phyloP scores from a whole-genome alignment of 2,329 filamentous ascomycete genomes.

The Sporothrix schenckii region DNA sequence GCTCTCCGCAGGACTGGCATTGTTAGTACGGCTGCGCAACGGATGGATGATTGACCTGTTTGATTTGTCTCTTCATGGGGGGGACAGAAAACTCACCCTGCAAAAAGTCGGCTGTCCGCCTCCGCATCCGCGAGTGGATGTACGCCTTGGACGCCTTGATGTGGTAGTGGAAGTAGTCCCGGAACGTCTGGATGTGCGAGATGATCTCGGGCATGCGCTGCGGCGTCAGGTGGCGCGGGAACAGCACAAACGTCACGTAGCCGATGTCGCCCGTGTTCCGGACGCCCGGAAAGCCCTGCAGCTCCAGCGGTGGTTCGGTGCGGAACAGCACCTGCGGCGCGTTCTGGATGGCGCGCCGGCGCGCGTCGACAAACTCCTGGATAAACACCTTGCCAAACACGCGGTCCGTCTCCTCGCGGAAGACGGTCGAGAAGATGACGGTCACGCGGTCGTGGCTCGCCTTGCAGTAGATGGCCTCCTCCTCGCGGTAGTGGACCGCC shows the following conservation, averaged over 20 bases:
- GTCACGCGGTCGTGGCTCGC: constrained; percentile 95
- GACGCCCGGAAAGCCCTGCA: constrained; percentile 85
- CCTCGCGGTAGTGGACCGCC: constrained; percentile 96
- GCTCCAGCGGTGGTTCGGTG: constrained; percentile 89
- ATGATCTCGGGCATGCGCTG: constrained; percentile 94
- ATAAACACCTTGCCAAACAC: constrained; percentile 98
- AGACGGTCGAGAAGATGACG: constrained; percentile 98
- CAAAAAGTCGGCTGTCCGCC: constrained; percentile 95
- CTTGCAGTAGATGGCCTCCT: constrained; percentile 99
- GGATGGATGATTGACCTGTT: no score
- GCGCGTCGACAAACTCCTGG: constrained; percentile 96
- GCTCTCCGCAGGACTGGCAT: constrained; percentile 85
- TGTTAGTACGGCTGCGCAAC: background rate
- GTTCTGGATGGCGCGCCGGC: constrained; percentile 94
- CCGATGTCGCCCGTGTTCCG: constrained; percentile 81
- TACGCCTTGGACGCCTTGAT: constrained; percentile 99
- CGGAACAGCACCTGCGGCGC: constrained; percentile 96
- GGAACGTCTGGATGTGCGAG: constrained; percentile 99
- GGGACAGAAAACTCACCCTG: constrained; percentile 66
- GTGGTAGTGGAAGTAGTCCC: constrained; percentile 99
- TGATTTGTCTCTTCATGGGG: no score
- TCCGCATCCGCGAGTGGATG: constrained; percentile 97
- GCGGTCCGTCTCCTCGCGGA: constrained; percentile 95
- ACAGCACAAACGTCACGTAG: constrained; percentile 97
- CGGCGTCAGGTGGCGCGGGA: constrained; percentile 88